A percentile compares a stretch with the other conserved stretches of the same genome.
These are phyloP conservation scores for Chaetomium globosum DNA, from an alignment of 2,329 filamentous ascomycete species.

Conservation along the genomic window DNA sequence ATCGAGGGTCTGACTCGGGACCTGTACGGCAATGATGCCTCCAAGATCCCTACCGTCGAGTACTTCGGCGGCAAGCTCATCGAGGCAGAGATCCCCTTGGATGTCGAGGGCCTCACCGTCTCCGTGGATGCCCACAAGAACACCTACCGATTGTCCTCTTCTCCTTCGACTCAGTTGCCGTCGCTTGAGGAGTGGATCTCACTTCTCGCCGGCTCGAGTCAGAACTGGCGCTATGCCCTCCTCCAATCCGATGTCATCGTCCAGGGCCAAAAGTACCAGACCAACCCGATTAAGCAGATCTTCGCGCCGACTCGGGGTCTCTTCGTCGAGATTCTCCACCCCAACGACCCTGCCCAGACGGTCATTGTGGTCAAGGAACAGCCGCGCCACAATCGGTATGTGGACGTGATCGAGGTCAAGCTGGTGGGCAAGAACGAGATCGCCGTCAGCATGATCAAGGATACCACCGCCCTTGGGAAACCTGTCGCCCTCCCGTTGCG, in stretches of 20 bases:
- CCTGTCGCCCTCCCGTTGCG: constrained; percentile 81
- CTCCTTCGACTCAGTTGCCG: constrained; percentile 73
- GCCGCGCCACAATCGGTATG: constrained; percentile 79
- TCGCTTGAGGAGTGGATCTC: constrained; percentile 82
- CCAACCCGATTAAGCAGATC: constrained; percentile 90
- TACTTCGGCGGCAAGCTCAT: constrained; percentile 92
- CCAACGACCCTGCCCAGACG: constrained; percentile 80
- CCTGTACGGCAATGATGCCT: constrained; percentile 73
- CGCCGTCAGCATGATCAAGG: constrained; percentile 86
- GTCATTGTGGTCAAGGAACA: constrained; percentile 86
- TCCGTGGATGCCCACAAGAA: constrained; percentile 78
- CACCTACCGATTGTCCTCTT: constrained; percentile 79
- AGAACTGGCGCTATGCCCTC: constrained; percentile 93
- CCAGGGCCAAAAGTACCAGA: constrained; percentile 95
- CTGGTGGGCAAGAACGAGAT: constrained; percentile 77
- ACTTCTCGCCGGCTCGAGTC: constrained; percentile 79
- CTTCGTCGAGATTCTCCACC: constrained; percentile 82
- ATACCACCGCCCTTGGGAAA: constrained; percentile 81
- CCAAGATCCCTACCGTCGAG: constrained; percentile 79
- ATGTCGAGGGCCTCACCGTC: constrained; percentile 83
- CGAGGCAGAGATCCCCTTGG: constrained; percentile 69
- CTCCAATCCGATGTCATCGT: constrained; percentile 93
- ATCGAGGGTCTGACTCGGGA: constrained; percentile 79
- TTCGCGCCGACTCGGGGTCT: constrained; percentile 84
- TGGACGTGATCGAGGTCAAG: constrained; percentile 86